A percentile compares a stretch with the other conserved stretches of the same genome.
Evolutionary conservation across 345 rosid species (phyloP).

Genomic region (Eucalyptus curtisii): DNA sequence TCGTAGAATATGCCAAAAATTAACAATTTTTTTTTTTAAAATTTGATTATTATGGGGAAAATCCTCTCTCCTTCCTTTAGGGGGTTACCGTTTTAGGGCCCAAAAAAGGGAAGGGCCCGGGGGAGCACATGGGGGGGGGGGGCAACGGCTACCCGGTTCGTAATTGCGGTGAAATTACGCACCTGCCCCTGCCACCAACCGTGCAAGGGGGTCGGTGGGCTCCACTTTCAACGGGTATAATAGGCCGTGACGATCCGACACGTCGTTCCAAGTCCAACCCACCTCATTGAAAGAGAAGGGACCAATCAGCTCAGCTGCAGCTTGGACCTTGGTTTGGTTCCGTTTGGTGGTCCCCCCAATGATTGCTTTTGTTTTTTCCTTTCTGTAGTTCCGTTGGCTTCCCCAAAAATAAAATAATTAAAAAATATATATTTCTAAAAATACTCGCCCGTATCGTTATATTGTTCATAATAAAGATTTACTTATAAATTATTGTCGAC

Average conservation of each 20-base stretch:
- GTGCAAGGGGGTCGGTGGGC: not conserved
- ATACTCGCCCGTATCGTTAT: not conserved
- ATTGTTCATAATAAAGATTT: not conserved
- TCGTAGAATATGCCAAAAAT: not conserved
- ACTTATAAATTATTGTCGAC: accelerated
- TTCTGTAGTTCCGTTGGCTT: not conserved
- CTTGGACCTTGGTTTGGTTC: not conserved
- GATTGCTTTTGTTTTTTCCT: not conserved
- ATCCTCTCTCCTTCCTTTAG: not conserved
- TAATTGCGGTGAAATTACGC: not conserved
- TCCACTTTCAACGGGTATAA: not conserved
- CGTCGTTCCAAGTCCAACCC: not conserved
- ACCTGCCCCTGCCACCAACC: not conserved
- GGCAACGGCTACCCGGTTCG: not conserved
- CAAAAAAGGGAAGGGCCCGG: not conserved
- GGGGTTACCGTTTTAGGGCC: not conserved
- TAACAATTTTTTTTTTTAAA: not conserved
- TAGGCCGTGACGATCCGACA: not conserved
- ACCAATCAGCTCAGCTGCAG: not conserved
- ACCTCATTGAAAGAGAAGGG: not conserved
- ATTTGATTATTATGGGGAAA: not conserved
- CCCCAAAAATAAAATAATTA: not conserved
- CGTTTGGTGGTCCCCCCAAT: not conserved
- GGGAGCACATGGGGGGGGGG: not conserved
- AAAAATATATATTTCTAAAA: not conserved